Conservation (phyloP, 2,329 filamentous ascomycete species). For the Malbranchea zuffiana region DNA sequence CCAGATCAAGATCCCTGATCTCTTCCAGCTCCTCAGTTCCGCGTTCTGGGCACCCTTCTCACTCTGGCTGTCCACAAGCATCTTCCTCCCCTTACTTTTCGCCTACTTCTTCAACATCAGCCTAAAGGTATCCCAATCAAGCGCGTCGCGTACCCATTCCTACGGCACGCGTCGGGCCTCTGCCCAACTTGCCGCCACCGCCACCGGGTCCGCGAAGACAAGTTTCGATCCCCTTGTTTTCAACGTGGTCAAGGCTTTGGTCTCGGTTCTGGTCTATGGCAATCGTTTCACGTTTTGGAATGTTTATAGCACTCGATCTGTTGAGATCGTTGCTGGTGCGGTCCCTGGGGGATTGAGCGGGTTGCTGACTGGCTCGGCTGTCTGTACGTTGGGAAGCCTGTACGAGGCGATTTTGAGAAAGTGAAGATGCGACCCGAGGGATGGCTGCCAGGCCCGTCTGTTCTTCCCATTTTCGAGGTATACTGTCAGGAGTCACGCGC, state of each 20-base stretch:
- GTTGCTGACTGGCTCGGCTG: slow-evolving; percentile 32
- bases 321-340: slow-evolving; percentile 29
- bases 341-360: slow-evolving; percentile 32
- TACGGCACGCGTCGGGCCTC: slow-evolving; percentile 20
- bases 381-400: slow-evolving; percentile 33
- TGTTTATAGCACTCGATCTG: slow-evolving; percentile 26
- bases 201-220: slow-evolving; percentile 39
- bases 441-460: too few species aligned
- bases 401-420: slow-evolving; percentile 39
- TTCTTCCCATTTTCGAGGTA: too few species aligned
- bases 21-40: slow-evolving; percentile 64
- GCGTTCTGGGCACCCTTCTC: slow-evolving; percentile 76
- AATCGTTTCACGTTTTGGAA: slow-evolving; percentile 34
- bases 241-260: slow-evolving; percentile 74
- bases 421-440: slow-evolving; percentile 6
- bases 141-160: slow-evolving; percentile 13
- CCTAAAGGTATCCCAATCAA: slow-evolving; percentile 33
- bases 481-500: too few species aligned
- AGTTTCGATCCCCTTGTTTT: slow-evolving; percentile 75
- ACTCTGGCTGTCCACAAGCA: slow-evolving; percentile 63
- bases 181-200: slow-evolving; percentile 14
- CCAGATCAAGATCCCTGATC: slow-evolving; percentile 61
- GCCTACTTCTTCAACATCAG: slow-evolving; percentile 91
- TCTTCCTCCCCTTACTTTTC: slow-evolving; percentile 56
- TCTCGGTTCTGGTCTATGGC: slow-evolving; percentile 70